Base-by-base conservation (phyloP, 176 grass and related monocot species). In the Otatea glauca region DNA sequence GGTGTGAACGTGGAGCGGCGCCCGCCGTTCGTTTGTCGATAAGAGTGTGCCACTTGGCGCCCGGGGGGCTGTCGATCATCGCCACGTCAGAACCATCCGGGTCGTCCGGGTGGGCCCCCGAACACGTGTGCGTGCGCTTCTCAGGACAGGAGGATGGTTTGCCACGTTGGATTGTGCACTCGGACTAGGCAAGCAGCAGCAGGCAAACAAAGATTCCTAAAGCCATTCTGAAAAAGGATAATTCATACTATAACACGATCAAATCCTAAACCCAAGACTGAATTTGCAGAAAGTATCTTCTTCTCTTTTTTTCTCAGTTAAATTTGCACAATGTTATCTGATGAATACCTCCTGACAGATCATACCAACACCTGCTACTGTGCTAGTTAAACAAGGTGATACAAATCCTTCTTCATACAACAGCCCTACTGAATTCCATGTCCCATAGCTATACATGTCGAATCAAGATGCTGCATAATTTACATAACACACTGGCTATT, bases 21-120 rank as follows among this genome's bases (percentile, higher is more conserved):
- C 18, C 3, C 51, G 55, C 81, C 91, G 85, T 90, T 88, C 53
- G 55, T 90, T 82, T 75, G 11, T 65, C 75, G 91, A 90, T 93
- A 93, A 82, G 85, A 58, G n/a, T 85, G 66, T 67, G 77, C 85
- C 85, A 82, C 39, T 25, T 78, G 88, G 86, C 70, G 18, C 71
- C 37, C 17, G 0, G 13, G 0, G 4, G 15, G 5, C 85, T 54
- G 77, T 79, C 45, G 50, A 88, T 85, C 14, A 2, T 6, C 16
- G 13, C 83, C 84, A 92, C 84, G 84, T 83, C 45, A 54, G 76
- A 87, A 0, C 16, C 16, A 88, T 88, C 89, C 62, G 2, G 54
- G 44, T 44, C 85, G 70, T 84, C 20, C 35, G 1, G 0, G 84
- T 74, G 88, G 88, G 66, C 41, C 79, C 66, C 4, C 4, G 8